Conservation (phyloP, 2,329 filamentous ascomycete genomes). For the Botrytis cinerea region DNA sequence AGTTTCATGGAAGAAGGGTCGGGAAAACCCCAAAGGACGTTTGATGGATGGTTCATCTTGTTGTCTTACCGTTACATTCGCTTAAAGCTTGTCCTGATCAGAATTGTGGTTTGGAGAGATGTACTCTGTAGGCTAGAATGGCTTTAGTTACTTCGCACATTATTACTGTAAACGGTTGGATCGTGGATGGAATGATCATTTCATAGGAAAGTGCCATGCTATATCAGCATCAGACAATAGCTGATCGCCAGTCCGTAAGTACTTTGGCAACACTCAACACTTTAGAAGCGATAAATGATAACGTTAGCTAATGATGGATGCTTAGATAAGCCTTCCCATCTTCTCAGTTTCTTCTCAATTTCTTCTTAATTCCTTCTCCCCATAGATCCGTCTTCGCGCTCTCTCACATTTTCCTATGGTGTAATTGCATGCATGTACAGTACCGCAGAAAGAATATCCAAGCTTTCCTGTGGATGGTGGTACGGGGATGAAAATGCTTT, state of each 20-base stretch:
- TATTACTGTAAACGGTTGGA: not conserved
- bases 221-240: too few relatives aligned
- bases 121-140: too few relatives aligned
- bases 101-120: not conserved
- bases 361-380: not conserved
- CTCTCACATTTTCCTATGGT: not conserved
- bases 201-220: too few relatives aligned
- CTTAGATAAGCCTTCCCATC: not conserved
- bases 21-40: not conserved
- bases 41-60: conserved; percentile 2
- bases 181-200: not conserved
- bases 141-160: too few relatives aligned
- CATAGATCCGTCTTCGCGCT: not conserved
- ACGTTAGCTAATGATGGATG: not conserved
- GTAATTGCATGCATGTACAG: not conserved
- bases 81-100: conserved; percentile 2
- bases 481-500: not conserved
- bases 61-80: conserved; percentile 11
- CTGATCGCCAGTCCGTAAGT: too few relatives aligned
- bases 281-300: not conserved
- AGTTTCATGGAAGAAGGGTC: not conserved
- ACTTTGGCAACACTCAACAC: not conserved
- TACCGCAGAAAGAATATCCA: not conserved
- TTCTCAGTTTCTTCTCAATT: not conserved
- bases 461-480: not conserved